These are phyloP conservation scores for Colletotrichum falcatum DNA, from an alignment of 2,329 filamentous ascomycete genomes.

Conservation along the genomic window DNA sequence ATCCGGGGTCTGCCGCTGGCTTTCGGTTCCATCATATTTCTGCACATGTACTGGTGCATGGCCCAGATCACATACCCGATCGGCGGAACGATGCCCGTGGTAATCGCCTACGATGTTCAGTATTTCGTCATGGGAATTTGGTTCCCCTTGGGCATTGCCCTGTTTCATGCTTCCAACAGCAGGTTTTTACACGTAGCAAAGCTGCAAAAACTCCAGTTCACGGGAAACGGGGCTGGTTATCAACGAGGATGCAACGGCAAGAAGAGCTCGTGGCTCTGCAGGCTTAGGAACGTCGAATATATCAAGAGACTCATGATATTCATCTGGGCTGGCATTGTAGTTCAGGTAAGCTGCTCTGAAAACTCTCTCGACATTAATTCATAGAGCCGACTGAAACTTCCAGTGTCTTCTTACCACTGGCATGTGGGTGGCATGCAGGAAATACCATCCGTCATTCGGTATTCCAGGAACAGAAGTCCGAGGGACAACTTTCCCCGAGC, in stretches of 20 bases:
- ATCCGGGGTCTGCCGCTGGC: slow-evolving; percentile 56
- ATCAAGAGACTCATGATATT: slow-evolving; percentile 56
- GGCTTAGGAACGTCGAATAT: slow-evolving; percentile 52
- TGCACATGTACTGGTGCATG: slow-evolving; percentile 55
- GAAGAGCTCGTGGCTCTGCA: slow-evolving; percentile 50
- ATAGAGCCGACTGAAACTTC: slow-evolving; percentile 3
- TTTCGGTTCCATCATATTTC: slow-evolving; percentile 53
- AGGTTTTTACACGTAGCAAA: slow-evolving; percentile 64
- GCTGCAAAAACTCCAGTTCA: slow-evolving; percentile 53
- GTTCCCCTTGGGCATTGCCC: slow-evolving; percentile 67
- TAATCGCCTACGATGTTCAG: slow-evolving; percentile 60
- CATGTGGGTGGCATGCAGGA: slow-evolving; percentile 67
- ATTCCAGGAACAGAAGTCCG: slow-evolving; percentile 52
- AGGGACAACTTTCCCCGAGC: slow-evolving; percentile 52
- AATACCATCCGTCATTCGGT: slow-evolving; percentile 67
- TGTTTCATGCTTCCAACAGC: slow-evolving; percentile 68
- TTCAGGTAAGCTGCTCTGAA: slow-evolving; percentile 56
- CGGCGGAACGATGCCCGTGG: slow-evolving; percentile 54
- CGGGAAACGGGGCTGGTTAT: neutral
- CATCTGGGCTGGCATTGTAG: slow-evolving; percentile 60
- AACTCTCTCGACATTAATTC: neutral
- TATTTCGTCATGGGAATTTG: slow-evolving; percentile 72
- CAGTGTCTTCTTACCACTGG: slow-evolving; percentile 65
- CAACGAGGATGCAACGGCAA: slow-evolving; percentile 44
- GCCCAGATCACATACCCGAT: slow-evolving; percentile 58